These are phyloP conservation scores for Achaetomiella virescens DNA, from an alignment of 495 filamentous ascomycete species.

Conservation along the genomic window DNA sequence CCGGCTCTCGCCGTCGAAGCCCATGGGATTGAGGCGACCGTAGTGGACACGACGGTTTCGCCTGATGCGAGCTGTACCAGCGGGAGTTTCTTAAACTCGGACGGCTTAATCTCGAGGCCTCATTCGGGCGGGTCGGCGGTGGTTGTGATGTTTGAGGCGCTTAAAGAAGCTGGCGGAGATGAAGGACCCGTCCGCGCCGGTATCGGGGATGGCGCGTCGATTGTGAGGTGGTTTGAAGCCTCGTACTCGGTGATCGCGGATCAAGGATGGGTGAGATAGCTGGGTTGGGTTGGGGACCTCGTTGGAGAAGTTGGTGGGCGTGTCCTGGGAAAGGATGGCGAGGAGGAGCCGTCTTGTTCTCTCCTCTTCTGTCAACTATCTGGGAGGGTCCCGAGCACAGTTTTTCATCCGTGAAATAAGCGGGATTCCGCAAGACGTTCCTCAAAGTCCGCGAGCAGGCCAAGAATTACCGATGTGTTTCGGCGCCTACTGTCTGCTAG, in stretches of 20 bases:
- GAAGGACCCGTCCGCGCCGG: not conserved
- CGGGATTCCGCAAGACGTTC: too few species aligned
- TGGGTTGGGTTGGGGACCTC: not conserved
- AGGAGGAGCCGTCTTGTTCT: too few species aligned
- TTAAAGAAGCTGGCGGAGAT: not conserved
- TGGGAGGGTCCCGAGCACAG: too few species aligned
- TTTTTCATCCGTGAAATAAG: too few species aligned
- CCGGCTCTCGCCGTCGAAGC: not conserved
- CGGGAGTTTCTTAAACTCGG: too few species aligned
- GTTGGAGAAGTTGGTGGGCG: too few species aligned
- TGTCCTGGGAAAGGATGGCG: too few species aligned
- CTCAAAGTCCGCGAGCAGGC: too few species aligned
- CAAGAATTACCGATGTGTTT: too few species aligned
- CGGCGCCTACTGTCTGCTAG: too few species aligned
- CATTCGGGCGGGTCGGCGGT: too few species aligned
- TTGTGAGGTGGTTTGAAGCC: not conserved
- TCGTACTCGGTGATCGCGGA: not conserved
- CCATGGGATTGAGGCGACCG: not conserved
- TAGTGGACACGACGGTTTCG: not conserved
- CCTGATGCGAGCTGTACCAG: not conserved
- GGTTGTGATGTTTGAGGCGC: not conserved
- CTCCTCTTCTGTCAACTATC: too few species aligned
- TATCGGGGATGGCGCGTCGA: not conserved
- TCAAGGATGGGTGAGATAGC: not conserved
- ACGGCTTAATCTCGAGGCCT: not conserved